Conservation (phyloP, 441 rosid species). For the Erodium texanum region DNA sequence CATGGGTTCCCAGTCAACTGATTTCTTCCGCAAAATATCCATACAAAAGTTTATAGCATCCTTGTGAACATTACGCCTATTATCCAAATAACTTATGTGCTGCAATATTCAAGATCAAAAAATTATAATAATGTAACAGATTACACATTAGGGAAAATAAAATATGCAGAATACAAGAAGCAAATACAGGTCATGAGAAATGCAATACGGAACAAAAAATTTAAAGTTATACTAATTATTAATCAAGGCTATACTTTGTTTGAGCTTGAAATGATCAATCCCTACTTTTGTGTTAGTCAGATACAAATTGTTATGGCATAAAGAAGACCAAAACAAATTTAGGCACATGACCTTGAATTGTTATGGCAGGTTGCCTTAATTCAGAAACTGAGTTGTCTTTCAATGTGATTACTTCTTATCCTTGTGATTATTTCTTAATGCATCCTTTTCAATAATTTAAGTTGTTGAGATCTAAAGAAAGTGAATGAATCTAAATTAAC, state of each 20-base stretch:
- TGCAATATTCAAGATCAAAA: conserved; percentile 21
- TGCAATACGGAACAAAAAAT: background rate
- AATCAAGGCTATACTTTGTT: background rate
- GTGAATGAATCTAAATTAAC: too few relatives aligned
- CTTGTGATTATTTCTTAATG: too few relatives aligned
- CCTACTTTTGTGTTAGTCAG: background rate
- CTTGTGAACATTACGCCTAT: conserved; percentile 51
- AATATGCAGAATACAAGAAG: background rate
- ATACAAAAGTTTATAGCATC: conserved; percentile 58
- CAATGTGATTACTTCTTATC: too few relatives aligned
- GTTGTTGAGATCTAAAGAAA: too few relatives aligned
- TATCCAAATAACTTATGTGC: conserved; percentile 39
- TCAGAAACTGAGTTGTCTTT: too few relatives aligned
- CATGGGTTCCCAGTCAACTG: conserved; percentile 59
- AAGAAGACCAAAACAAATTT: too few relatives aligned
- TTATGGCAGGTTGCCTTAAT: too few relatives aligned
- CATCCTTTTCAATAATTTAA: too few relatives aligned
- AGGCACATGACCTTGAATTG: too few relatives aligned
- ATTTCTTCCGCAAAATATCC: conserved; percentile 50
- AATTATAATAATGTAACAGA: background rate
- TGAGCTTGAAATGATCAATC: background rate
- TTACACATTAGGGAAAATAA: background rate
- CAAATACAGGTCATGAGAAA: background rate
- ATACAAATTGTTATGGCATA: too few relatives aligned
- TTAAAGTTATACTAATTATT: background rate